Conservation (phyloP, 2,329 filamentous ascomycete species). For the Diaporthe sp. region DNA sequence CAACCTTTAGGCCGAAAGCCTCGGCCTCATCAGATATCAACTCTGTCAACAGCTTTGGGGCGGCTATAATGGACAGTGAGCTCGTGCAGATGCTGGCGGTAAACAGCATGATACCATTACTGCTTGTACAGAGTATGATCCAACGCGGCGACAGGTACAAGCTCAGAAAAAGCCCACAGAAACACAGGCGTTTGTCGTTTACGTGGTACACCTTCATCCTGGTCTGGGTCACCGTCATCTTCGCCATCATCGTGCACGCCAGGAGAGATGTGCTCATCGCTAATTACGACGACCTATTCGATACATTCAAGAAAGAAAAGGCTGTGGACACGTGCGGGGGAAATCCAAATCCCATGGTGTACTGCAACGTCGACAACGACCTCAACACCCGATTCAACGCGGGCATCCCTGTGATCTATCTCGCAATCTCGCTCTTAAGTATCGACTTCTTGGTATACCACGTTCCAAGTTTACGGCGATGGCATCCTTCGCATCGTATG, state of each 20-base stretch:
- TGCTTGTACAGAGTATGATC: slow-evolving; percentile 21
- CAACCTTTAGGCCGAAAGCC: slow-evolving; percentile 8
- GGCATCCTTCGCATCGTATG: neutral
- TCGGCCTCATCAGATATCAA: slow-evolving; percentile 3
- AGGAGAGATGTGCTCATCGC: slow-evolving; percentile 12
- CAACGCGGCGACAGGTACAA: slow-evolving; percentile 13
- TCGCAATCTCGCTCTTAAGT: neutral
- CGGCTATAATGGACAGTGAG: slow-evolving; percentile 27
- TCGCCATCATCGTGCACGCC: neutral
- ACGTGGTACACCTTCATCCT: slow-evolving; percentile 28
- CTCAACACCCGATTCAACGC: neutral
- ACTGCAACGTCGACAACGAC: slow-evolving; percentile 17
- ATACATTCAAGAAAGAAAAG: neutral
- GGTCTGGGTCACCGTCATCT: slow-evolving; percentile 20
- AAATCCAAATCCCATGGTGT: slow-evolving; percentile 32
- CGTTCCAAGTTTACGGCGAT: neutral
- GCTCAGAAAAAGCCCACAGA: neutral
- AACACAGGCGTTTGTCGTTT: neutral
- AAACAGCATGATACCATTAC: slow-evolving; percentile 18
- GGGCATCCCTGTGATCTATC: neutral
- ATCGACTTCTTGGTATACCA: slow-evolving; percentile 11
- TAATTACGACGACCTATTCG: neutral
- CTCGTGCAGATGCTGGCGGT: slow-evolving; percentile 27
- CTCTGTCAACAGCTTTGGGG: slow-evolving; percentile 17
- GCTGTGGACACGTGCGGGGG: neutral